Percentiles rank a stretch among this genome's conserved stretches.
These are phyloP conservation scores for Dactylellina sp. DNA, from an alignment of 2,329 filamentous ascomycete genomes.

Conservation along the genomic window DNA sequence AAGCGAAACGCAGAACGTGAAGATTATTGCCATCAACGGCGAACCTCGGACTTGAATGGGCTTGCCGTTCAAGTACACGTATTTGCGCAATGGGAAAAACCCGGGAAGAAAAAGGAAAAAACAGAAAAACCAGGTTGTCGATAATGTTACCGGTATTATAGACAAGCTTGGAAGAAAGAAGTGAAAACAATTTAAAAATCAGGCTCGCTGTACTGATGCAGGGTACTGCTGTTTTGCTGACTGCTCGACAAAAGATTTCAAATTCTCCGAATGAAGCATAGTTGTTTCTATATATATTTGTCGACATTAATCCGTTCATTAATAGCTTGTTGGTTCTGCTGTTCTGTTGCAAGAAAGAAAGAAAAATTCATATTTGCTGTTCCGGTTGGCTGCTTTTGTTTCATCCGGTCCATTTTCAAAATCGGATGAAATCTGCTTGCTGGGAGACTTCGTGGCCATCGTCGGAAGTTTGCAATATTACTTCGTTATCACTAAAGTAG, in stretches of 20 bases:
- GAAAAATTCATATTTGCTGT: constrained; percentile 22
- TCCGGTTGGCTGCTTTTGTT: constrained; percentile 37
- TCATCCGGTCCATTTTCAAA: constrained; percentile 61
- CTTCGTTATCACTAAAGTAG: constrained; percentile 68
- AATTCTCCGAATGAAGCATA: constrained; percentile 56
- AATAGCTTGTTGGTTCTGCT: constrained; percentile 31
- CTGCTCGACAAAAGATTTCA: constrained; percentile 42
- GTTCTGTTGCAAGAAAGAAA: constrained; percentile 28
- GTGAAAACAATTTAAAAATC: constrained; percentile 21
- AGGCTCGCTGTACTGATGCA: constrained; percentile 37
- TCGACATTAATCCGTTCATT: constrained; percentile 44
- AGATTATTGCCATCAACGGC: constrained; percentile 33
- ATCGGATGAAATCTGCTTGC: constrained; percentile 69
- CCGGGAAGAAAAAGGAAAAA: constrained; percentile 14
- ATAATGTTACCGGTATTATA: constrained; percentile 31
- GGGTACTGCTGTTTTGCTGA: constrained; percentile 34
- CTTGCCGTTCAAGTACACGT: constrained; percentile 48
- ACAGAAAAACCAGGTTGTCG: constrained; percentile 19
- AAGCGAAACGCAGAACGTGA: constrained; percentile 39
- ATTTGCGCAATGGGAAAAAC: constrained; percentile 14
- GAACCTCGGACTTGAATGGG: constrained; percentile 28
- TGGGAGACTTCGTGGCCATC: constrained; percentile 67
- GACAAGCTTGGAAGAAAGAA: constrained; percentile 9
- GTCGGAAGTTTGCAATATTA: constrained; percentile 58
- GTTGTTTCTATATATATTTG: constrained; percentile 56